phyloP scores from a whole-genome alignment of 306 rosid species.

The Cercis canadensis region DNA sequence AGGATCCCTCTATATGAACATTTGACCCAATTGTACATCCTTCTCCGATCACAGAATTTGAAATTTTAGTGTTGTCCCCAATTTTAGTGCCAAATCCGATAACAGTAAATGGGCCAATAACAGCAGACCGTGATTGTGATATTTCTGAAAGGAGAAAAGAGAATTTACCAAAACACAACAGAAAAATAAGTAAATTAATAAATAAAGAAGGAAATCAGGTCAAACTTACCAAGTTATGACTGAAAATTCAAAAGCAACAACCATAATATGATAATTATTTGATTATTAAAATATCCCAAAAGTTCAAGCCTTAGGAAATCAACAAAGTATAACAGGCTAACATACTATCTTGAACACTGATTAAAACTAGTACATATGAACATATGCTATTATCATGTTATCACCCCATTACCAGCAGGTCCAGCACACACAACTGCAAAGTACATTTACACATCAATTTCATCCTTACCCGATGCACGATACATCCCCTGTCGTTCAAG shows the following conservation, averaged over 20 bases:
- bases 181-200: slow-evolving; percentile 18
- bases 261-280: slow-evolving; percentile 9
- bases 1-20: slow-evolving; percentile 85
- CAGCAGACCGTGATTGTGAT: slow-evolving; percentile 81
- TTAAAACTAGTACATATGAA: not conserved
- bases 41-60: slow-evolving; percentile 82
- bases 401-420: not conserved
- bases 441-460: slow-evolving; percentile 4
- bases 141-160: slow-evolving; percentile 58
- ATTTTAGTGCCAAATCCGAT: slow-evolving; percentile 87
- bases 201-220: not conserved
- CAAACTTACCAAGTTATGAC: slow-evolving; percentile 11
- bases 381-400: slow-evolving; percentile 13
- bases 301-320: slow-evolving; percentile 2
- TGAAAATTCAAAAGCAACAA: slow-evolving; percentile 2
- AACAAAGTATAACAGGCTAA: not conserved
- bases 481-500: slow-evolving; percentile 93
- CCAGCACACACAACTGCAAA: slow-evolving; percentile 1
- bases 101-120: slow-evolving; percentile 81
- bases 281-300: slow-evolving; percentile 26
- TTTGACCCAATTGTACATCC: slow-evolving; percentile 88
- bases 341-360: not conserved
- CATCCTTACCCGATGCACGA: slow-evolving; percentile 80
- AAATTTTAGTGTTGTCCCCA: slow-evolving; percentile 67
- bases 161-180: slow-evolving; percentile 36